Base-by-base conservation (phyloP, 306 rosid species). In the Mimosa bimucronata region DNA sequence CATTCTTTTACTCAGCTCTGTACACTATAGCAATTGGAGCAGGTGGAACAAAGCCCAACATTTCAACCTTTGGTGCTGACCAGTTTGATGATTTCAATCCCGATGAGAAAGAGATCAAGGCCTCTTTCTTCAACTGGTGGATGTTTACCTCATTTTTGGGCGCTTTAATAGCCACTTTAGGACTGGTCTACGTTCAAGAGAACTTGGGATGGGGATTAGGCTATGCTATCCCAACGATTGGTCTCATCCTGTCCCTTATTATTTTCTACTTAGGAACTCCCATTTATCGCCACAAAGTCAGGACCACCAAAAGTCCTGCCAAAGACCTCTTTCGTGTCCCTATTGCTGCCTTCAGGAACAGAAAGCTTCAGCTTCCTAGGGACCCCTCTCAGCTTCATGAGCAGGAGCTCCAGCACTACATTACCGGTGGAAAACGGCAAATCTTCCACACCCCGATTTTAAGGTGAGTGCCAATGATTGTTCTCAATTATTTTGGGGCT, bases 111-210 rank as follows among this genome's bases (percentile, higher is more conserved):
- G 77, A 80, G 9, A 85, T 86, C 0, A 95, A 95, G 75, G 89
- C 90, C 2, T 95, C 98, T 3, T 95, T 95, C 88, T 95, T 95
- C 89, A 95, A 95, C 25, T 95, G 98, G 98, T 94, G 98, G 98
- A 91, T 92, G 97, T 94, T 94, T 52, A 94, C 97, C 73, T 90
- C 96, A 25, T 94, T 94, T 86, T 77, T 90, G 12, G 97, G 98
- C 19, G 96, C 94, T 7, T 76, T 94, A 52, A 88, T 96, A 78
- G 97, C 99, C 76, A 90, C 91, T 13, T 84, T 94, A 5, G 82
- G 90, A 10, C 86, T 96, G n/a, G 98, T 96, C 0, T 96, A 92
- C 72, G 78, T 96, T 31, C 98, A 93, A 76, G 99, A 93, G 74
- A 91, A 93, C 73, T 87, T 96, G 26, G 99, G 99, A 8, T 96